Conservation (phyloP, 495 filamentous ascomycete species). For the Podospora pseudopauciseta region DNA sequence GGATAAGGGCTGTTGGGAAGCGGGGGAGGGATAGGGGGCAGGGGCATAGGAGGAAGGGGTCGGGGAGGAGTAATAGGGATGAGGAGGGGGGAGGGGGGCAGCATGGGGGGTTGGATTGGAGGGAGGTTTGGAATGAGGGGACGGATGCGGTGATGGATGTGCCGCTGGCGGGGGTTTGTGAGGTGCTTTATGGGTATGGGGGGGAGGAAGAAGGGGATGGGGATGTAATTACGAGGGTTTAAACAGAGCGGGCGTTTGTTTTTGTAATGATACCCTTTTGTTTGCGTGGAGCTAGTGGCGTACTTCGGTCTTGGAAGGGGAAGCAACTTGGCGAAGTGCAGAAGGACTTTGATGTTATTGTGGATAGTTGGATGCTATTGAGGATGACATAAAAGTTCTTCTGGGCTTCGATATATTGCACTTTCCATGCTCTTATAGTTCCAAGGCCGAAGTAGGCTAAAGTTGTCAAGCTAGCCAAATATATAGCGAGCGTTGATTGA, state of each 20-base stretch:
- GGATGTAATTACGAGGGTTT: slow-evolving; percentile 17
- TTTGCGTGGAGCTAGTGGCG: neutral
- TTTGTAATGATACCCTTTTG: slow-evolving; percentile 2
- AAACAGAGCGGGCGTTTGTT: neutral
- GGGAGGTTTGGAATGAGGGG: slow-evolving; percentile 77
- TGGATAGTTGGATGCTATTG: too few species aligned
- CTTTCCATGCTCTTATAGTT: too few species aligned
- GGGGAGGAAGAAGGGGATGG: slow-evolving; percentile 20
- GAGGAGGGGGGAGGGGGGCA: slow-evolving; percentile 22
- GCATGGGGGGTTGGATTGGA: slow-evolving; percentile 61
- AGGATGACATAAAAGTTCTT: too few species aligned
- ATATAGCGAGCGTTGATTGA: neutral
- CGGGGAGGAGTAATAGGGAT: slow-evolving; percentile 48
- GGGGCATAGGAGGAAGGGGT: slow-evolving; percentile 66
- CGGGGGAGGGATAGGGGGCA: slow-evolving; percentile 31
- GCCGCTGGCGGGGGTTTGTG: slow-evolving; percentile 93
- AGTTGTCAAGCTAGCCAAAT: too few species aligned
- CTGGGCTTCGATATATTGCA: too few species aligned
- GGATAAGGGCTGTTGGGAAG: slow-evolving; percentile 39
- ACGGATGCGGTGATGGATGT: slow-evolving; percentile 99
- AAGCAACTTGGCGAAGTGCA: too few species aligned
- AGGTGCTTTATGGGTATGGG: slow-evolving; percentile 69
- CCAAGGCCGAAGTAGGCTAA: too few species aligned
- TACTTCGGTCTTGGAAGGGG: too few species aligned
- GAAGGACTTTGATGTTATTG: too few species aligned